Evolutionary conservation across 345 rosid genomes (phyloP).

Genomic region (Combretum micranthum): DNA sequence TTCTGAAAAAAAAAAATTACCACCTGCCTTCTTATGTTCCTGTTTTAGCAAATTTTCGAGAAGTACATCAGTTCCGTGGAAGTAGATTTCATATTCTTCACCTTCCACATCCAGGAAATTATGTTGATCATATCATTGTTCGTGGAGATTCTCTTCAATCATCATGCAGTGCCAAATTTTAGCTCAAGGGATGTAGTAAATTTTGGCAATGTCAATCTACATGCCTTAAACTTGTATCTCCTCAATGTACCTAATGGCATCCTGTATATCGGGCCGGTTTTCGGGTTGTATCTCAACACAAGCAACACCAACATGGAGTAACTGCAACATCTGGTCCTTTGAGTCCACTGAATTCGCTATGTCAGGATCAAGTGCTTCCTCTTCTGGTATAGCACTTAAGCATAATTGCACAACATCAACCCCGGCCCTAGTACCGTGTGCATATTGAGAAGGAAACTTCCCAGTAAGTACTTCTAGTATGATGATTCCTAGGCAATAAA

Average conservation of each 20-base stretch:
- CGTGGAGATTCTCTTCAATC: no score
- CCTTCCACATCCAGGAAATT: no score
- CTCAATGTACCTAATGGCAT: conserved; percentile 44
- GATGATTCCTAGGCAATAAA: conserved; percentile 64
- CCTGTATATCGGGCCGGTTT: conserved; percentile 37
- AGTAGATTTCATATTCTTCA: no score
- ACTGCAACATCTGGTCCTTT: conserved; percentile 30
- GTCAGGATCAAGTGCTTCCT: conserved; percentile 57
- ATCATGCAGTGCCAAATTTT: no score
- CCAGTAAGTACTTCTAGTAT: conserved; percentile 72
- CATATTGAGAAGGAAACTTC: conserved; percentile 55
- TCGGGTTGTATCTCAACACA: conserved; percentile 45
- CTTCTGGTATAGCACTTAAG: conserved; percentile 31
- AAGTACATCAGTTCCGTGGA: no score
- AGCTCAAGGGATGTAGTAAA: no score
- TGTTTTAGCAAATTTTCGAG: no score
- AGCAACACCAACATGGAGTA: conserved; percentile 49
- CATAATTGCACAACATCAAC: conserved; percentile 55
- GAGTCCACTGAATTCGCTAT: conserved; percentile 26
- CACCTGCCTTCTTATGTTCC: no score
- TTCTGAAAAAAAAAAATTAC: no score
- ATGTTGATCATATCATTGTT: no score
- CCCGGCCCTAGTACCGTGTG: conserved; percentile 35
- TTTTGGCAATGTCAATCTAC: not conserved
- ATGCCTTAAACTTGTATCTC: conserved; percentile 17